Conservation (phyloP, 2,329 filamentous ascomycete species). For the Xylariaceae sp. region DNA sequence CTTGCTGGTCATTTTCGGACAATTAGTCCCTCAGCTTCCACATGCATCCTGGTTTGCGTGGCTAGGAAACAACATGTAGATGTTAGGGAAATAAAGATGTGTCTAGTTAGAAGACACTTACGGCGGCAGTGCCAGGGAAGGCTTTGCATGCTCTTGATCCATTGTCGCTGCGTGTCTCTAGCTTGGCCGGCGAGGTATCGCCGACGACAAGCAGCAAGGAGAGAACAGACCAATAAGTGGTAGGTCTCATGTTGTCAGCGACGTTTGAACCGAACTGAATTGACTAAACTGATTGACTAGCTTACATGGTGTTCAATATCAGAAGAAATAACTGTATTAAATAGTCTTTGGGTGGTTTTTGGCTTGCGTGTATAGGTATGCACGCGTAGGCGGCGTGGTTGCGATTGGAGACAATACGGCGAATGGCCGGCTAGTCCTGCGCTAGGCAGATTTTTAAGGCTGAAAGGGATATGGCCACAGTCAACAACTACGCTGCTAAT, state of each 20-base stretch:
- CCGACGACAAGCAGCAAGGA: conserved; percentile 2
- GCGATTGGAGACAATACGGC: too few relatives aligned
- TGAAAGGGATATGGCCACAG: not conserved
- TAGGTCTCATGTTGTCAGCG: conserved; percentile 21
- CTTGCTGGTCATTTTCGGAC: not conserved
- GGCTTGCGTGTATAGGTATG: too few relatives aligned
- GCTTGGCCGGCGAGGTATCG: conserved; percentile 7
- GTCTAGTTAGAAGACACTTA: conserved; percentile 2
- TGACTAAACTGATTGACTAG: not conserved
- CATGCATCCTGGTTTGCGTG: not conserved
- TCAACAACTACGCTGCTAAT: too few relatives aligned
- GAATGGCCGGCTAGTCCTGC: not conserved
- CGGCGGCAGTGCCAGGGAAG: conserved; percentile 48
- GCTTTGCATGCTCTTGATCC: conserved; percentile 50
- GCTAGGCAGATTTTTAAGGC: conserved; percentile 13
- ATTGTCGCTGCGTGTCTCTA: conserved; percentile 8
- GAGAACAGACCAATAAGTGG: not conserved
- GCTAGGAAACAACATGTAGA: not conserved
- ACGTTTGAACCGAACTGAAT: not conserved
- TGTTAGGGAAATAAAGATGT: not conserved
- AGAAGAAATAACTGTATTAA: not conserved
- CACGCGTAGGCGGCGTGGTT: too few relatives aligned
- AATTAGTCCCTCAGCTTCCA: not conserved
- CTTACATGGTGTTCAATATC: conserved; percentile 2
- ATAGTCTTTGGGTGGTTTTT: not conserved